These are phyloP conservation scores for Bremia lactucae DNA, from an alignment of 352 stramenopile species.

Conservation along the genomic window DNA sequence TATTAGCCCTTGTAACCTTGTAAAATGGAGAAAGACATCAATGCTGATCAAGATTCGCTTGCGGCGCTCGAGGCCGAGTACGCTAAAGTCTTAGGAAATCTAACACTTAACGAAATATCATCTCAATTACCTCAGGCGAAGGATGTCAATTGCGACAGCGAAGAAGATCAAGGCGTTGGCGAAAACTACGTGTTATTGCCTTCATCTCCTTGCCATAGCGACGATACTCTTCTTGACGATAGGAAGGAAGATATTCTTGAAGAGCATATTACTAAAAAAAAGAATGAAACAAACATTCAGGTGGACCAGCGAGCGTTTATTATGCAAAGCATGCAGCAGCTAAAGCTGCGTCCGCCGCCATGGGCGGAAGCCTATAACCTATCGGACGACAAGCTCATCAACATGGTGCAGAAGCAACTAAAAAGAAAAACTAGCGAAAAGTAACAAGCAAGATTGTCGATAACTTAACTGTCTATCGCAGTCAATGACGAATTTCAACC, in stretches of 20 bases:
- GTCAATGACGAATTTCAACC: too few species aligned
- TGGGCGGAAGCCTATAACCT: conserved; percentile 31
- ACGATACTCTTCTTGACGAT: conserved; percentile 11
- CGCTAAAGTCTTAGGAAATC: conserved; percentile 41
- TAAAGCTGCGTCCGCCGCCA: conserved; percentile 35
- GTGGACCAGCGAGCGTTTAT: conserved; percentile 26
- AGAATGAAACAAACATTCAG: conserved; percentile 14
- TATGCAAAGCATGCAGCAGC: conserved; percentile 44
- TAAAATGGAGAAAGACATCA: conserved; percentile 17
- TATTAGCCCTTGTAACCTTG: too few species aligned
- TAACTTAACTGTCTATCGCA: too few species aligned
- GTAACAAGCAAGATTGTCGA: conserved; percentile 5
- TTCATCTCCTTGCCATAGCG: conserved; percentile 21
- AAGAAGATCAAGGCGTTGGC: conserved; percentile 14
- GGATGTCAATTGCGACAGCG: conserved; percentile 9
- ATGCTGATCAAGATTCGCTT: conserved; percentile 39
- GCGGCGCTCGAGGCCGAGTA: conserved; percentile 53
- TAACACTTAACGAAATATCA: not conserved
- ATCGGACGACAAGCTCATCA: conserved; percentile 44
- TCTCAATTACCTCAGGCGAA: not conserved
- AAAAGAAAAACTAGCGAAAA: conserved; percentile 1
- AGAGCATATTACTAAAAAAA: not conserved
- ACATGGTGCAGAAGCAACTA: conserved; percentile 35
- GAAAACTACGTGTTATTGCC: conserved; percentile 23
- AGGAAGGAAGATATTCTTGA: not conserved